These are phyloP conservation scores for Termitomyces sp. DNA, from an alignment of 768 basidiomycete species.

Conservation along the genomic window DNA sequence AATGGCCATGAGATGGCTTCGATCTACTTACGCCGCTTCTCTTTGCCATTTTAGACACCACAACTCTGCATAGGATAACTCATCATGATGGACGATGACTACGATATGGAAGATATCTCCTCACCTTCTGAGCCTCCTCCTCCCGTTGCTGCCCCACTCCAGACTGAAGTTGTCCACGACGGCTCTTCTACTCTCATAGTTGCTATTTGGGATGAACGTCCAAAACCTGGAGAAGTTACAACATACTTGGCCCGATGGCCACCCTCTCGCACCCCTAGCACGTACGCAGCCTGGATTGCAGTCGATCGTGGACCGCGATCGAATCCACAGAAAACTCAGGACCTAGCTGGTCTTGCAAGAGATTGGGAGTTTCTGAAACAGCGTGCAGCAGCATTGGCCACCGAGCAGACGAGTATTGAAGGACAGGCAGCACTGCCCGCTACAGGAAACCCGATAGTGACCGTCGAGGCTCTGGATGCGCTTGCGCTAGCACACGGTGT, in stretches of 20 bases:
- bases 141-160: slow-evolving; percentile 11
- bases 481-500: slow-evolving; percentile 29
- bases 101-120: slow-evolving; percentile 9
- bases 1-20: background rate
- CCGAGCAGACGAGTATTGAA: background rate
- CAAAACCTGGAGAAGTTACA: slow-evolving; percentile 19
- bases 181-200: slow-evolving; percentile 14
- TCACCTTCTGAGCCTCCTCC: background rate
- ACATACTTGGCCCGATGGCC: slow-evolving; percentile 32
- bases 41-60: background rate
- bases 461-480: slow-evolving; percentile 26
- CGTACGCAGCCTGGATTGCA: slow-evolving; percentile 31
- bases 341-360: slow-evolving; percentile 3
- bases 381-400: background rate
- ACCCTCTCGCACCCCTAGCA: slow-evolving; percentile 29
- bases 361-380: slow-evolving; percentile 11
- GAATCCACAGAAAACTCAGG: background rate
- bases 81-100: slow-evolving; percentile 12
- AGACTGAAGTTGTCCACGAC: slow-evolving; percentile 12
- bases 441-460: slow-evolving; percentile 16
- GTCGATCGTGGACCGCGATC: slow-evolving; percentile 21
- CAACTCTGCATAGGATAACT: background rate
- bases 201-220: slow-evolving; percentile 21
- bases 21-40: background rate
- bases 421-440: background rate